Evolutionary conservation across 2,329 filamentous ascomycete species (phyloP), one percentile per base, ranked within the genome.

Genomic region (Blastomyces parvus): DNA sequence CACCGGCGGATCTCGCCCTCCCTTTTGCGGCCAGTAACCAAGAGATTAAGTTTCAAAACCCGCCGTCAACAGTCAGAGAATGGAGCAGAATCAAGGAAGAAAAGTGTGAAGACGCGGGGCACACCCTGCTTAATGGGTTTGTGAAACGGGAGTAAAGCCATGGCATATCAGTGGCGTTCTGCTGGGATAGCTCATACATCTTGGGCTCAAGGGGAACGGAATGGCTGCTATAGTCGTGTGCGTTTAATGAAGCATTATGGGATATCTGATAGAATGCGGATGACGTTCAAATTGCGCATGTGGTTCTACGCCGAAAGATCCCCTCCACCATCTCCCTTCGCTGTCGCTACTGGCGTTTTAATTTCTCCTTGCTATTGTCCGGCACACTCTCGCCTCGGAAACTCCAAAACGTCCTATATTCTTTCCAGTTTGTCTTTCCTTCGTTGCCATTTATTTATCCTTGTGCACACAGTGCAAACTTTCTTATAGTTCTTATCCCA

Each of bases 71-170:
- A 58, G 65, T 67, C 22, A 64, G 62, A 50, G 63, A 66, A 19
- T 74, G 71, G 71, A 63, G 66, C 36, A 65, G 66, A 17, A 63
- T 71, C 22, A 73, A 73, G 65, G 42, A 58, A 11, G 71, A 72
- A 55, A 65, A 62, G 14, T 48, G 38, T 11, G 62, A 66, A 19
- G 62, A 64, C 42, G 67, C 66, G 30, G 62, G 50, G 11, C 61
- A 46, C 13, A 57, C 66, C n/a, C 25, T 60, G 11, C 33, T 2
- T 22, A 65, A 69, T 46, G 57, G 67, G 17, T 59, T 66, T 8
- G 66, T 72, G 46, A 73, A 73, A 56, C 55, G 61, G 33, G 70
- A 74, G 33, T 58, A 61, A 14, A 36, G 59, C n/a, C 30, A 62
- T 52, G 27, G n/a, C 56, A 22, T 30, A 33, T 22, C 27, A 14